A percentile compares a stretch with the other conserved stretches of the same genome.
Evolutionary conservation across 768 basidiomycete genomes (phyloP).

Genomic region (Lentinula guzmanii): DNA sequence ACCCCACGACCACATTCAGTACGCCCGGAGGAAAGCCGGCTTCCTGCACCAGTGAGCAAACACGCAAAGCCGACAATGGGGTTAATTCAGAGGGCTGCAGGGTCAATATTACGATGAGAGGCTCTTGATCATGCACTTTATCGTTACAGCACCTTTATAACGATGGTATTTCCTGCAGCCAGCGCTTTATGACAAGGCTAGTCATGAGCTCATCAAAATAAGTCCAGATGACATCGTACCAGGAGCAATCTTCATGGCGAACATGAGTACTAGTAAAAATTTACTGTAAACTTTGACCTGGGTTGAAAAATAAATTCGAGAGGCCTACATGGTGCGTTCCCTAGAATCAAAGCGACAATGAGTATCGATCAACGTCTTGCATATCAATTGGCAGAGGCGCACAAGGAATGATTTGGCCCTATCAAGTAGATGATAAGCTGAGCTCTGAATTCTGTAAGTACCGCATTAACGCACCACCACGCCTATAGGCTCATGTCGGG

Average conservation of each 20-base stretch:
- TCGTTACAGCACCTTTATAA: slow-evolving; percentile 26
- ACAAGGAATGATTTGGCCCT: slow-evolving; percentile 7
- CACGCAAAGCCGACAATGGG: slow-evolving; percentile 43
- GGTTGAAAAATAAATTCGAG: neutral
- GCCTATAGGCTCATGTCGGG: slow-evolving; percentile 56
- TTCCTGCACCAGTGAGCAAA: slow-evolving; percentile 38
- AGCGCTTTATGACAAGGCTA: slow-evolving; percentile 27
- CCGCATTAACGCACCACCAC: slow-evolving; percentile 29
- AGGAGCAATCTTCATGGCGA: slow-evolving; percentile 53
- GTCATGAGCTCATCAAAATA: too few relatives aligned
- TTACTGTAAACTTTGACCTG: neutral
- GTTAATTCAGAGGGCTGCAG: slow-evolving; percentile 48
- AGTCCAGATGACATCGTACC: neutral
- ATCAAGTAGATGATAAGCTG: neutral
- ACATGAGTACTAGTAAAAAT: slow-evolving; percentile 24
- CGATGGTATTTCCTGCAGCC: slow-evolving; percentile 52
- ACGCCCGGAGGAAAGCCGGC: slow-evolving; percentile 51
- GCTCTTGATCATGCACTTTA: neutral
- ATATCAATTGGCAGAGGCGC: neutral
- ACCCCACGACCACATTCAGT: slow-evolving; percentile 70
- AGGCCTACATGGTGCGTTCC: slow-evolving; percentile 1
- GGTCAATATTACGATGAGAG: neutral
- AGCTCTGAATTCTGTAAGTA: neutral
- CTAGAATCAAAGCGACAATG: neutral
- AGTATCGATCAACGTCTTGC: neutral